Base-by-base conservation (phyloP, 176 grass and related monocot species). In the Stipa capillata region DNA sequence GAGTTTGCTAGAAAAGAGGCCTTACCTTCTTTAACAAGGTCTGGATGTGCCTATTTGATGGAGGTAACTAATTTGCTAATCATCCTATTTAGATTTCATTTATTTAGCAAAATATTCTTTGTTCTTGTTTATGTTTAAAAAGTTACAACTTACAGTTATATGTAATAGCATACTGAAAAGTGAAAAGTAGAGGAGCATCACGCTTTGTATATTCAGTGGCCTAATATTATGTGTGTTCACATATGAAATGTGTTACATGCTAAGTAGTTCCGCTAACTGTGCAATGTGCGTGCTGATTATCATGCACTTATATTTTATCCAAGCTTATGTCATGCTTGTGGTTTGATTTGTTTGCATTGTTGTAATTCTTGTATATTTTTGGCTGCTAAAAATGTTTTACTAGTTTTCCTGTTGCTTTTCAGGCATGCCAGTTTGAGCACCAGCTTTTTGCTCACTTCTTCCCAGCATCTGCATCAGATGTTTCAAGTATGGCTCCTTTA, bases 381-480 rank as follows among this genome's bases (percentile, higher is more conserved):
- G 33, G 32, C 21, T 42, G 18, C 52, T 77, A n/a, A n/a, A n/a
- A 54, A 54, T 83, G 28, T 82, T 65, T 83, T 89, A 82, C 64
- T 61, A 78, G n/a, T 82, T 89, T 44, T 83, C 29, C 23, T 72
- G 36, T 85, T 92, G 9, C 49, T 88, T 86, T 17, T 65, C 81
- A 99, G 96, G 90, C 93, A 84, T 99, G 92, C 75, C 92, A 99
- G 83, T 84, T 95, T 91, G 96, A 99, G 85, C 96, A 99, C 78
- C 96, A 99, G 63, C 92, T 99, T 62, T 98, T 99, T 90, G 96
- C 91, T 72, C 88, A 95, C 73, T 99, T 99, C 81, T 99, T 99
- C 81, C 90, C 92, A 48, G 82, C 88, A 85, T 95, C 96, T 69
- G 88, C 92, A 74, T 78, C 86, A 55, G 96, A 95, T 87, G 83